Evolutionary conservation across 768 basidiomycete species (phyloP), one percentile per base, ranked within the genome.

Genomic region (Lyophyllum semitale): DNA sequence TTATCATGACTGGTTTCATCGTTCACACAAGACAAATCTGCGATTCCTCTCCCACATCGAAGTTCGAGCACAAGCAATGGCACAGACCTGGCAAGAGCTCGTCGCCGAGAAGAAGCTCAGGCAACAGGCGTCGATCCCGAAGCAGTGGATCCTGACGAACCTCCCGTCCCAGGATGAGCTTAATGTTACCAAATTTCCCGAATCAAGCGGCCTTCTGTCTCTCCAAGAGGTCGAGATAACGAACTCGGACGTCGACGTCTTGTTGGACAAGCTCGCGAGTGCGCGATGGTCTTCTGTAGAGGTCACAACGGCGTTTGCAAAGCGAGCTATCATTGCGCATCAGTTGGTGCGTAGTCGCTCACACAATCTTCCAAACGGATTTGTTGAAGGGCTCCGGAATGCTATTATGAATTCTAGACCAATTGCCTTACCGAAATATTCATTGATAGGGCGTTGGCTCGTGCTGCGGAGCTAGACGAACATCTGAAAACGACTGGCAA

Each of bases 401-500:
- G n/a, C 26, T 33, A 9, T n/a, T 20, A 29, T 46, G 6, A 25
- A 41, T 44, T 35, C 43, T 62, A 91, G 89, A 84, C 84, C 5
- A 92, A 92, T 60, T 93, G 92, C 65, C 65, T 93, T 33, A 93
- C 91, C 0, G 91, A 93, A 67, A 84, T 91, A n/a, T 91, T 89
- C 62, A 79, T 91, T 48, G 87, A 92, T 22, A 77, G 79, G 4
- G 92, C 88, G 0, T 72, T 91, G 4, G 71, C 69, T 13, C 77
- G 84, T 9, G 92, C 93, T 2, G 69, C 76, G 15, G 78, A 84
- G 64, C 75, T 93, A 4, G 93, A 94, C 61, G 81, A 79, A 4
- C 70, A 83, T 57, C 68, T 89, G 40, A 76, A 75, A 60, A 71
- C 63, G 56, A 92, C 84, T 0, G 92, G 91, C 20, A 78, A 79